Percentiles rank a stretch among this genome's conserved stretches.
Conservation (phyloP, 345 rosid species). For the Clarkia xantiana region DNA sequence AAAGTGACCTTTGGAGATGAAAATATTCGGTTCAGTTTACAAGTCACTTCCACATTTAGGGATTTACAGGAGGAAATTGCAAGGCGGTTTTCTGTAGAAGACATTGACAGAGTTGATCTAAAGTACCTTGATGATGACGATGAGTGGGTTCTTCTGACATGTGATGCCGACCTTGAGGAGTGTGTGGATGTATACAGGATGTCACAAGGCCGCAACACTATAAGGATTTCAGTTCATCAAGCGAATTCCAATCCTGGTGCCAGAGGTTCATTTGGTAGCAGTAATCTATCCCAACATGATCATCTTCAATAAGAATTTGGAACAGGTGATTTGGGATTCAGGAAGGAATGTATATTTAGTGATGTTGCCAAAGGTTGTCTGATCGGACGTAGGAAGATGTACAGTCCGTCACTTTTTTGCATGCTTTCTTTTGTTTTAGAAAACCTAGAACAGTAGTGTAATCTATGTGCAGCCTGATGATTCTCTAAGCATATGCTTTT, state of each 20-base stretch:
- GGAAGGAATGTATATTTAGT: slow-evolving; percentile 1
- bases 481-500: too few species aligned
- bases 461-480: not conserved
- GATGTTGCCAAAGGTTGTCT: not conserved
- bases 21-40: slow-evolving; percentile 44
- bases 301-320: not conserved
- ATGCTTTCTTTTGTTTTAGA: not conserved
- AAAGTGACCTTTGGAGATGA: slow-evolving; percentile 32
- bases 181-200: slow-evolving; percentile 52
- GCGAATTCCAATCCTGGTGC: slow-evolving; percentile 1
- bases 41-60: slow-evolving; percentile 30
- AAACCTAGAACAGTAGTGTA: not conserved
- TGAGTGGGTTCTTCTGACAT: slow-evolving; percentile 65
- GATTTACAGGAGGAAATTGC: slow-evolving; percentile 52
- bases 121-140: slow-evolving; percentile 57
- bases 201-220: slow-evolving; percentile 25
- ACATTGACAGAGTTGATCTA: slow-evolving; percentile 28
- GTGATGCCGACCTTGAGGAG: slow-evolving; percentile 75
- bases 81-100: slow-evolving; percentile 33
- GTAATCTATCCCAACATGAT: not conserved
- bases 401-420: not conserved
- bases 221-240: slow-evolving; percentile 40
- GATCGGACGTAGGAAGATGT: not conserved
- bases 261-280: slow-evolving; percentile 5
- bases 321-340: not conserved